A percentile compares a stretch with the other conserved stretches of the same genome.
These are phyloP conservation scores for Cylindrodendrum hubeiense DNA, from an alignment of 2,329 filamentous ascomycete genomes.

Conservation along the genomic window DNA sequence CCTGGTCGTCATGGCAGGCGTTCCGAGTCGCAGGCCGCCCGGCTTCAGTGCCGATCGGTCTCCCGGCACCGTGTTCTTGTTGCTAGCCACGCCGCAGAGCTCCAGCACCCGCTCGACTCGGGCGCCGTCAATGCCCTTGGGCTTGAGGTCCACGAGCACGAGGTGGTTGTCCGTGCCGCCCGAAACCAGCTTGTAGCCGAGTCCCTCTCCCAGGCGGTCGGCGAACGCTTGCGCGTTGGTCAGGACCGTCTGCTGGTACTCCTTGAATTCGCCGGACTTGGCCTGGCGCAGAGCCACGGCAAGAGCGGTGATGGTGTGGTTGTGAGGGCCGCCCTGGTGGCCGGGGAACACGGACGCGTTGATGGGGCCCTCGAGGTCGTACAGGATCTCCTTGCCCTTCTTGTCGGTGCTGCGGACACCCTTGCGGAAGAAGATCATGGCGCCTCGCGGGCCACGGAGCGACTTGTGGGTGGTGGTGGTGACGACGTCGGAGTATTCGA, in stretches of 20 bases:
- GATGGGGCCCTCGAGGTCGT: slow-evolving; percentile 91
- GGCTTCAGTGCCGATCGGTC: slow-evolving; percentile 92
- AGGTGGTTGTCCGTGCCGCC: slow-evolving; percentile 97
- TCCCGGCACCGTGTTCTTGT: slow-evolving; percentile 97
- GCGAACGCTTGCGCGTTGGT: slow-evolving; percentile 89
- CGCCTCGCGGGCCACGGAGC: slow-evolving; percentile 90
- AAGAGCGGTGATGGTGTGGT: slow-evolving; percentile 96
- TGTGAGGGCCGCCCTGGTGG: slow-evolving; percentile 96
- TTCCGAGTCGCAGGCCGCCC: slow-evolving; percentile 89
- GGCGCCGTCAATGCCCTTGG: slow-evolving; percentile 85
- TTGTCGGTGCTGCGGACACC: slow-evolving; percentile 87
- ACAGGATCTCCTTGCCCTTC: slow-evolving; percentile 79
- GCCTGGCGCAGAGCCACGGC: slow-evolving; percentile 94
- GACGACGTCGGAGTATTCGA: slow-evolving; percentile 89
- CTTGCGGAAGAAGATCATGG: slow-evolving; percentile 98
- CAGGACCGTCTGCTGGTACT: slow-evolving; percentile 89
- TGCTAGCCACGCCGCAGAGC: slow-evolving; percentile 90
- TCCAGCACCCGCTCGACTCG: slow-evolving; percentile 90
- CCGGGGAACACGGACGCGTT: slow-evolving; percentile 96
- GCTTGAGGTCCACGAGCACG: slow-evolving; percentile 89
- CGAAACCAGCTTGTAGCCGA: slow-evolving; percentile 88
- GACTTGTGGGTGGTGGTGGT: slow-evolving; percentile 99
- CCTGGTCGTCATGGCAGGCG: slow-evolving; percentile 94
- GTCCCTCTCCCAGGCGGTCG: slow-evolving; percentile 69
- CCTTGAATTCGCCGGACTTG: slow-evolving; percentile 85